These are phyloP conservation scores for Phytophthora kernoviae DNA, from an alignment of 352 stramenopile genomes.

Conservation along the genomic window DNA sequence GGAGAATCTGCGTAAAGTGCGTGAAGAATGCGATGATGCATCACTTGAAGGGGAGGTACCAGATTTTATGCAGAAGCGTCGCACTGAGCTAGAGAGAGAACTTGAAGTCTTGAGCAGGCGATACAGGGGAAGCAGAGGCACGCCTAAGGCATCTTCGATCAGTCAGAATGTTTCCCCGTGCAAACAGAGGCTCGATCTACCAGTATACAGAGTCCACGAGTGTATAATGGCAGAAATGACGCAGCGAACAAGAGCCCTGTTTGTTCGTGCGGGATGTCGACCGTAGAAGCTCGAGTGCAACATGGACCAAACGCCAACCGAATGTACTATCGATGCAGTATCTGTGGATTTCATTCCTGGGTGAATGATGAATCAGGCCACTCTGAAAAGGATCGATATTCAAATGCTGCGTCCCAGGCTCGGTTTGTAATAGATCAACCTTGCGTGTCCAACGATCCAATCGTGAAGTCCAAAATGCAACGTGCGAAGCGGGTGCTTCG, in stretches of 20 bases:
- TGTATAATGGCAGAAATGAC: constrained; percentile 10
- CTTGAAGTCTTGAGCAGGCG: constrained; percentile 62
- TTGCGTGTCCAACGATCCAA: constrained; percentile 52
- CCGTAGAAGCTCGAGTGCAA: constrained; percentile 60
- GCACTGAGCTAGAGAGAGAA: constrained; percentile 58
- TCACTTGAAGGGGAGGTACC: constrained; percentile 81
- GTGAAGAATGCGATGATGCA: constrained; percentile 85
- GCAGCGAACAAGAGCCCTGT: constrained; percentile 25
- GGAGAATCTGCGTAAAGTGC: constrained; percentile 61
- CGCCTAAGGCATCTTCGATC: constrained; percentile 15
- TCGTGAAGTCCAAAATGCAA: constrained; percentile 69
- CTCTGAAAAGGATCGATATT: constrained; percentile 8
- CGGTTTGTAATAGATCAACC: constrained; percentile 28
- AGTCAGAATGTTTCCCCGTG: constrained; percentile 23
- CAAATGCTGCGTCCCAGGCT: constrained; percentile 13
- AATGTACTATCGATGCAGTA: constrained; percentile 72
- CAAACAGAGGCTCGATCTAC: constrained; percentile 9
- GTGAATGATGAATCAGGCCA: constrained; percentile 33
- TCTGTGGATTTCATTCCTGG: constrained; percentile 83
- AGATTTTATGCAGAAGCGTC: constrained; percentile 44
- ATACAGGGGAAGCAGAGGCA: constrained; percentile 63
- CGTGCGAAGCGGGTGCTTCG: constrained; percentile 73
- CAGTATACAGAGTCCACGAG: constrained; percentile 6
- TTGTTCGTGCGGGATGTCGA: constrained; percentile 73
- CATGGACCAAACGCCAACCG: constrained; percentile 69